Conservation (phyloP, 164 flowering plant genomes). For the Houttuynia cordata region DNA sequence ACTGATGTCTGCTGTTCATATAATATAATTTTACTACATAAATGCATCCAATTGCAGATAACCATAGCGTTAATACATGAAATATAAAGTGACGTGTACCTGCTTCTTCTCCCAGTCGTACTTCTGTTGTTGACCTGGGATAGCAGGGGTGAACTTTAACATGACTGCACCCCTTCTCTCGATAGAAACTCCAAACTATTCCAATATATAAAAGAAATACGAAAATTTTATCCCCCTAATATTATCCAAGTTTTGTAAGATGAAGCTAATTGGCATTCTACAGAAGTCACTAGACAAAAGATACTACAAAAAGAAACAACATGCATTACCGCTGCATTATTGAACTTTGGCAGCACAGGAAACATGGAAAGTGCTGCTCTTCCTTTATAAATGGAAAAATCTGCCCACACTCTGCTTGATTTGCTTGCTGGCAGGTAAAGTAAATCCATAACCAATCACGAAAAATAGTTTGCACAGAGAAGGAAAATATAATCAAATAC, state of each 20-base stretch:
- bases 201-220: not conserved
- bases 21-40: too few species aligned
- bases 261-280: not conserved
- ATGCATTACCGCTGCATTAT: slow-evolving; percentile 36
- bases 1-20: too few species aligned
- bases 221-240: not conserved
- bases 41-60: not conserved
- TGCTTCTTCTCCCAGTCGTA: slow-evolving; percentile 75
- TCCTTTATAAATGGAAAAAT: slow-evolving; percentile 63
- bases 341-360: slow-evolving; percentile 56
- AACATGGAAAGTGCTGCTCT: slow-evolving; percentile 59
- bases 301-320: too few species aligned
- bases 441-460: not conserved
- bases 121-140: slow-evolving; percentile 54
- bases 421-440: not conserved
- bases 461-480: too few species aligned
- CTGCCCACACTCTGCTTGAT: slow-evolving; percentile 14
- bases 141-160: slow-evolving; percentile 53
- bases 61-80: not conserved
- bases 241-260: not conserved
- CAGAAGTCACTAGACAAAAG: not conserved
- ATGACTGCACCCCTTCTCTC: slow-evolving; percentile 52
- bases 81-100: slow-evolving; percentile 21
- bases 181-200: slow-evolving; percentile 27
- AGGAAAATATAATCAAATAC: too few species aligned